Evolutionary conservation across 2,329 filamentous ascomycete species (phyloP), one percentile per base, ranked within the genome.

Genomic region (Diaporthe caulivora): DNA sequence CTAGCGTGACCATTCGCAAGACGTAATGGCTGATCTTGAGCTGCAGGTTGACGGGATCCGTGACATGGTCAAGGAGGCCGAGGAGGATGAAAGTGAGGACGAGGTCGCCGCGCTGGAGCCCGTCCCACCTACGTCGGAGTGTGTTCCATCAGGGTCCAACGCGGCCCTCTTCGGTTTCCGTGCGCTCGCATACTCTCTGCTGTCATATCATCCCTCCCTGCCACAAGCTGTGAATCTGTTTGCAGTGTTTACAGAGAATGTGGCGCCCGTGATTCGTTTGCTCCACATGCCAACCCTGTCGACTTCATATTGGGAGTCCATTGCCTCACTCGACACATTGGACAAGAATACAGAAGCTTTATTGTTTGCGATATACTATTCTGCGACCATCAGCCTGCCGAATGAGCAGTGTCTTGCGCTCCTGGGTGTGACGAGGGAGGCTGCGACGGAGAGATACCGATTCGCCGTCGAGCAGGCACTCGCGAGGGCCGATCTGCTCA

Each of bases 401-500:
- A 85, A 87, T 3, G 86, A 88, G 0, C 87, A 90, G 7, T 72
- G 76, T 68, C 51, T 54, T 15, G 10, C 54, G 13, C 71, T 74
- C 8, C 34, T 76, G 13, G 70, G 72, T 7, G 42, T 69, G 9
- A 17, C 60, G 0, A 73, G 70, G 21, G 42, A 65, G 0, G 4
- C 7, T 10, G 71, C 73, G 2, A 55, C 76, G 0, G 71, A 71
- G n/a, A 69, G 60, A 58, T 89, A 85, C 74, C 83, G 87, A 2
- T 80, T 86, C 11, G 85, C 83, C 10, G 80, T 87, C 0, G 88
- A 91, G 75, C 86, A 89, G 57, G 88, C 89, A 0, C 82, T 93
- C 9, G 84, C 89, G 0, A 87, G 87, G 29, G 90, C 88, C 2
- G 86, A 87, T 51, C 90, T 92, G 34, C 81, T 92, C 31, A 87